Base-by-base conservation (phyloP, 2,329 filamentous ascomycete genomes). In the Cytospora mali region DNA sequence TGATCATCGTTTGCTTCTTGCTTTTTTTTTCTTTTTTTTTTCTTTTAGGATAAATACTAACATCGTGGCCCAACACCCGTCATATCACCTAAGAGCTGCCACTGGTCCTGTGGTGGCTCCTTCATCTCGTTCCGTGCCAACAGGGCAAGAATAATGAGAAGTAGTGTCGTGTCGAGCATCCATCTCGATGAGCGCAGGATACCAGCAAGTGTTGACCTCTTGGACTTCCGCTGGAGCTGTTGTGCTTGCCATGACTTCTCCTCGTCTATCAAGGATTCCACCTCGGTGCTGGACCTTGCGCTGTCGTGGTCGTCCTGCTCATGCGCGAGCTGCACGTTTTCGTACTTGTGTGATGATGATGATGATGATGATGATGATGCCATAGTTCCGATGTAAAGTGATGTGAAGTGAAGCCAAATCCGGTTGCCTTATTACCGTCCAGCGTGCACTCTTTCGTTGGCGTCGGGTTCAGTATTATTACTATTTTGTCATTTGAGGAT, bases 241-340 rank as follows among this genome's bases (percentile, higher is more conserved):
- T 71, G 67, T 46, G 71, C 67, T 33, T 72, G 69, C 70, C 72
- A 73, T 48, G 71, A 69, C 68, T 77, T 75, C 62, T 73, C 74
- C 28, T 75, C 74, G 57, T 73, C 74, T 69, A 79, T 76, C 55
- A 79, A 67, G 6, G 76, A 77, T 61, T 76, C 76, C 61, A 71
- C 72, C 25, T 79, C 76, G 65, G 79, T 77, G 59, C 76, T 79
- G 69, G 62, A 64, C 50, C 61, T 52, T 16, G 58, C 59, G 62
- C 72, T 76, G 28, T 73, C 76, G 42, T 73, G 71, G 62, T 74
- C 72, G 25, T 72, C 70, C 53, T 76, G 74, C n/a, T 73, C 72
- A 11, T 49, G n/a, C 6, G 31, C 18, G 27, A 69, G 59, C 33
- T 70, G 66, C 53, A 76, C 60, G 61, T 71, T 71, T 51, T 71